Evolutionary conservation across 345 rosid species (phyloP).

Genomic region (Syzygium grande): DNA sequence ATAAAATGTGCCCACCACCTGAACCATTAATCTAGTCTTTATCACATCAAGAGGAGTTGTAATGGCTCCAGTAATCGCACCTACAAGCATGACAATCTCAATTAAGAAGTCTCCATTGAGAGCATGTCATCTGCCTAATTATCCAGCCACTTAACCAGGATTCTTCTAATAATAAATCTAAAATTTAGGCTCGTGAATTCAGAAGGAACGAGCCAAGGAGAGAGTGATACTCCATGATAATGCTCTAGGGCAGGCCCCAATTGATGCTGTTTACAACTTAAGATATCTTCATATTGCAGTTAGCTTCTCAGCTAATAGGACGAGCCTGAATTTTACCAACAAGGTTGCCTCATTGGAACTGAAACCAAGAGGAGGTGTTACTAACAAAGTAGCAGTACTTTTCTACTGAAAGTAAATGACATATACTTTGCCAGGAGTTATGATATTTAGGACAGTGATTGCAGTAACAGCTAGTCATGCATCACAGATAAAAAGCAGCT

Average conservation of each 20-base stretch:
- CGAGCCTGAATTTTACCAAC: neutral
- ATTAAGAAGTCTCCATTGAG: neutral
- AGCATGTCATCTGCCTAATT: neutral
- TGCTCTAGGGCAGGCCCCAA: neutral
- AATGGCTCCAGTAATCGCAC: slow-evolving; percentile 93
- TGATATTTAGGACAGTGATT: neutral
- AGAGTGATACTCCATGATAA: neutral
- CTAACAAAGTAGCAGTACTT: neutral
- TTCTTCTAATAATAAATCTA: neutral
- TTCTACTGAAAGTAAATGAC: neutral
- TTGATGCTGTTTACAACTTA: neutral
- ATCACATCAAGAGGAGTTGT: slow-evolving; percentile 98
- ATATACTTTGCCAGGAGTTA: neutral
- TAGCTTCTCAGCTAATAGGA: neutral
- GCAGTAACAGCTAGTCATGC: neutral
- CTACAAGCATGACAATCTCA: neutral
- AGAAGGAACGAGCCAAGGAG: neutral
- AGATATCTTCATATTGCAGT: neutral
- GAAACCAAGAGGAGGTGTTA: neutral
- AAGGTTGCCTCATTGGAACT: neutral
- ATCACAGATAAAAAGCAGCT: neutral
- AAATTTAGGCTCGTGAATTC: neutral
- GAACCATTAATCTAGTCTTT: slow-evolving; percentile 95
- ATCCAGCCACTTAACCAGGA: neutral
- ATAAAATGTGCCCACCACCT: slow-evolving; percentile 29